These are phyloP conservation scores for Phytopythium ostracodes DNA, from an alignment of 352 stramenopile genomes.

Conservation along the genomic window DNA sequence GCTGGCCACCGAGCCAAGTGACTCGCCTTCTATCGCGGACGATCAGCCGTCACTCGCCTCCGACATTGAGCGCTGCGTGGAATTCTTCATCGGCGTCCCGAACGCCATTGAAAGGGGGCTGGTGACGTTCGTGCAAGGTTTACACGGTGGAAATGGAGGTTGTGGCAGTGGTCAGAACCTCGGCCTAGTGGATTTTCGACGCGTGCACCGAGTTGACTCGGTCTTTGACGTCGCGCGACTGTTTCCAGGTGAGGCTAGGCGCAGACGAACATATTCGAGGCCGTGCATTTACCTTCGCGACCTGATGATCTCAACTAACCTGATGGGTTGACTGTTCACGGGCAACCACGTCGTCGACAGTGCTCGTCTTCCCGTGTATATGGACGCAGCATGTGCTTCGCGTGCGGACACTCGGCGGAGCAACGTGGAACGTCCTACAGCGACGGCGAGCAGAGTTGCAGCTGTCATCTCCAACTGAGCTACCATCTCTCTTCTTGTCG, in stretches of 20 bases:
- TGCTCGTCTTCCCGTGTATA: constrained; percentile 57
- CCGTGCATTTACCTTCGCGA: not conserved
- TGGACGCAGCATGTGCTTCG: constrained; percentile 53
- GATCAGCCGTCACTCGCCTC: constrained; percentile 8
- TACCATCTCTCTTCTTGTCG: constrained; percentile 21
- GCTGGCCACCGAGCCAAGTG: not conserved
- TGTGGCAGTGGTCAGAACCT: not conserved
- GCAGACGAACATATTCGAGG: not conserved
- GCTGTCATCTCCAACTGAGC: constrained; percentile 1
- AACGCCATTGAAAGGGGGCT: constrained; percentile 18
- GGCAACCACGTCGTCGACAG: constrained; percentile 16
- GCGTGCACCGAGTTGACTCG: constrained; percentile 22
- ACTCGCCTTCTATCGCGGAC: not conserved
- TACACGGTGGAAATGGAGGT: constrained; percentile 18
- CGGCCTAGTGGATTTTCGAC: constrained; percentile 13
- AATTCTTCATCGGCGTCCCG: constrained; percentile 41
- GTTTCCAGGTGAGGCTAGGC: constrained; percentile 45
- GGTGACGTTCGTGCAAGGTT: constrained; percentile 13
- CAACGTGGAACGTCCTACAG: constrained; percentile 41
- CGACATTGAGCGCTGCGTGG: constrained; percentile 35
- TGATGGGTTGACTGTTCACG: not conserved
- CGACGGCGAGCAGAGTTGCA: constrained; percentile 34
- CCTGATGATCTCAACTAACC: not conserved
- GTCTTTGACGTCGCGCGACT: constrained; percentile 36
- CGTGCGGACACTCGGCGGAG: constrained; percentile 37